Base-by-base conservation (phyloP, 164 flowering plant genomes). In the Stephania japonica region DNA sequence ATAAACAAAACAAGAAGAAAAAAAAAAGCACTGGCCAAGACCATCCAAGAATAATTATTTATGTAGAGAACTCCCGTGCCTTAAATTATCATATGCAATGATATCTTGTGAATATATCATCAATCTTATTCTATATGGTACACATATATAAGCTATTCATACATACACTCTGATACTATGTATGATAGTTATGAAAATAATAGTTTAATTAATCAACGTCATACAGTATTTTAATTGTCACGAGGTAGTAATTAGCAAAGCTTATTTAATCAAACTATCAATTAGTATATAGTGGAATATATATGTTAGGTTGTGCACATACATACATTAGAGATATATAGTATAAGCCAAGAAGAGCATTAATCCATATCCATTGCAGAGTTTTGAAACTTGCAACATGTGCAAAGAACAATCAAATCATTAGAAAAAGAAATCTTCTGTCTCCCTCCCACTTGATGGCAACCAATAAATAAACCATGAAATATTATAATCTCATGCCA, bases 371-470 rank as follows among this genome's bases (percentile, higher is more conserved):
- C 68, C 67, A 32, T 25, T 65, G 38, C 68, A 65, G 53, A 47
- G 13, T 47, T 47, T 47, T 47, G 53, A 47, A 47, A 47, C 53
- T 47, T 9, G 53, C 16, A 47, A 65, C 68, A 74, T 70, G 69
- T 61, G 73, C 68, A 62, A 72, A 72, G 72, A 62, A 71, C 69
- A 67, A 68, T 68, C 75, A 65, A 68, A 12, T 9, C 53, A 80
- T 32, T 32, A 2, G 2, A 19, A 44, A 66, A 71, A 42, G 61
- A 70, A 78, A 78, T 80, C 79, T 71, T 81, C 81, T 70, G 38
- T 32, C 67, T 38, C n/a, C 49, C 81, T 83, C 87, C 85, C 67
- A 78, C 78, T 74, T 81, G 78, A 65, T 84, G 38, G 85, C 79
- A 80, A 82, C 84, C 70, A 72, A 77, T 65, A 3, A 21, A 25